Evolutionary conservation across 805 yeast genomes (phyloP), one percentile per base, ranked within the genome.

Genomic region (Ogataea zsoltii): DNA sequence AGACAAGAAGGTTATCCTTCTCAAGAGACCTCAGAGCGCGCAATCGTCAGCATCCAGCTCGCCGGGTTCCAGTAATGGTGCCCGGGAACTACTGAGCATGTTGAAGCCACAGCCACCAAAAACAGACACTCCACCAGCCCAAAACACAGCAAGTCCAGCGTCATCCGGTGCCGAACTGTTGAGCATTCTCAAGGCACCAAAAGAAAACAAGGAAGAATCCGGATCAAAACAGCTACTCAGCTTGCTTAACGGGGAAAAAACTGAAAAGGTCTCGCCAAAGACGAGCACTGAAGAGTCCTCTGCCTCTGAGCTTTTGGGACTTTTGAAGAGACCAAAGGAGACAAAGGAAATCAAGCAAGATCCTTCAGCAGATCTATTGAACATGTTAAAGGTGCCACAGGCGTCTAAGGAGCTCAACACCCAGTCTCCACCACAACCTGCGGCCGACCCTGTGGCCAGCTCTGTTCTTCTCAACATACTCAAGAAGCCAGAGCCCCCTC

Each of bases 401-500:
- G 5, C 25, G 9, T n/a, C n/a, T n/a, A n/a, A n/a, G n/a, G 28
- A 11, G 28, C 28, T 15, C 39, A 4, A 19, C 18, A 28, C 18
- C 26, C 14, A n/a, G n/a, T n/a, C n/a, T n/a, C n/a, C n/a, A n/a
- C n/a, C n/a, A n/a, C n/a, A n/a, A n/a, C n/a, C n/a, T n/a, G n/a
- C n/a, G n/a, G n/a, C n/a, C n/a, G n/a, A n/a, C n/a, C n/a, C n/a
- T n/a, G n/a, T n/a, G n/a, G n/a, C n/a, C 37, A 39, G 39, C 3
- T 45, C 52, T 18, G 48, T 42, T 13, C 38, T 48, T 21, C 45
- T 52, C 11, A 39, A 32, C 16, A 43, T 44, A 10, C 40, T 51
- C 19, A 44, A 44, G 34, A 34, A 37, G 15, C 42, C 36, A 37
- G 47, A 33, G 14, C 44, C 35, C 5, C 25, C 50, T 6, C 29